Base-by-base conservation (phyloP, 177 flowering plant species). In the Vitis hybrid region DNA sequence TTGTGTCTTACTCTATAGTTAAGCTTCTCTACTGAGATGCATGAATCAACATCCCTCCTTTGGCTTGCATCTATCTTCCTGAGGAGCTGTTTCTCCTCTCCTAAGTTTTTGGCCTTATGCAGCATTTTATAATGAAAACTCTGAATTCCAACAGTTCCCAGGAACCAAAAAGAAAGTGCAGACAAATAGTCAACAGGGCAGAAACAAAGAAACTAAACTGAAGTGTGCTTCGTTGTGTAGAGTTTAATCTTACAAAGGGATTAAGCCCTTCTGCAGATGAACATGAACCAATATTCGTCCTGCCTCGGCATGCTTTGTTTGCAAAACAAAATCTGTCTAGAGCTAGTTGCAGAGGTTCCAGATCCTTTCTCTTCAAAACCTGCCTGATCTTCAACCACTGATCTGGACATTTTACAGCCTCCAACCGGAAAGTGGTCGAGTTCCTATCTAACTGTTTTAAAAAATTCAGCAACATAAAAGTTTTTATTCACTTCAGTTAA, bases 121-220 rank as follows among this genome's bases (percentile, higher is more conserved):
- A 18, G 15, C 74, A 72, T 64, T 56, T 51, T 21, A 60, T 46
- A 71, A 58, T 72, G 64, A 64, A 72, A 51, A 4, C 19, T 65
- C 69, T 72, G 62, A 3, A 59, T 68, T 6, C 19, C 62, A 56
- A 7, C 13, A 15, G 6, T 68, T 7, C 21, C 2, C 13, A 7
- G n/a, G 18, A 7, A 1, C 10, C 16, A n/a, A 32, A 51, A 4
- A 49, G 56, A 19, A 48, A 14, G 6, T 7, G 7, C 12, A 46
- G n/a, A 8, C 32, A 9, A 32, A 52, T 11, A n/a, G 27, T 30
- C 19, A 13, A 21, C 0, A 50, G 12, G 13, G 11, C 13, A 12
- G 12, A 10, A 50, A 50, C 0, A 0, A 50, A 50, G 52, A 50
- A 10, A 50, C 11, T 50, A 50, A 12, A 50, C 52, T 50, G 12